Percentiles rank a stretch among this genome's conserved stretches.
Conservation (phyloP, 2,329 filamentous ascomycete genomes). For the Colletotrichum tropicicola region DNA sequence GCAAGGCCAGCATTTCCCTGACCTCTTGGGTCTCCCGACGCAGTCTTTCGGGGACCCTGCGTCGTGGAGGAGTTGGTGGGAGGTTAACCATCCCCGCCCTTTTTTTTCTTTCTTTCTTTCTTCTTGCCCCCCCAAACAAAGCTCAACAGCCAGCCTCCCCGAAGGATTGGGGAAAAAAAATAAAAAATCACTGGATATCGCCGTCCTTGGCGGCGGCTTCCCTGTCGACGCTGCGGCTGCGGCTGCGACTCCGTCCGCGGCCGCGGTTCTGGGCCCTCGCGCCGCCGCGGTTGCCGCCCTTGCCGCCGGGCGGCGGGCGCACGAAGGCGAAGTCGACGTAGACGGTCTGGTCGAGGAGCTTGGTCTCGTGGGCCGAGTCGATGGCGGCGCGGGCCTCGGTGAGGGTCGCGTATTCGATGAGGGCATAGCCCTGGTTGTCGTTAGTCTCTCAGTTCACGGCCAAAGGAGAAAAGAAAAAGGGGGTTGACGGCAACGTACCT, state of each 20-base stretch:
- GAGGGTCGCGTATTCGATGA: slow-evolving; percentile 85
- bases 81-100: no score
- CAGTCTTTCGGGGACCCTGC: no score
- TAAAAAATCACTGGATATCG: slow-evolving; percentile 7
- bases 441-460: background rate
- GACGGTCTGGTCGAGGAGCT: slow-evolving; percentile 84
- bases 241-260: slow-evolving; percentile 43
- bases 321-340: slow-evolving; percentile 88
- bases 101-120: no score
- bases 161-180: background rate
- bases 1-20: slow-evolving; percentile 7
- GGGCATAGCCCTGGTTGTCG: slow-evolving; percentile 75
- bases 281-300: slow-evolving; percentile 44
- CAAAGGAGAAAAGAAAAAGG: background rate
- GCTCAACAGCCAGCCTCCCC: no score
- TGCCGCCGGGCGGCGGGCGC: slow-evolving; percentile 70
- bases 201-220: slow-evolving; percentile 5
- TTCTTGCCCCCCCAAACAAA: no score
- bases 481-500: slow-evolving; percentile 59
- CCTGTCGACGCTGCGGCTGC: slow-evolving; percentile 42
- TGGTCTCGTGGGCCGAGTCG: slow-evolving; percentile 78
- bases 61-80: no score
- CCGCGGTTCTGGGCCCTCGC: slow-evolving; percentile 48
- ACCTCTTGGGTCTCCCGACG: background rate
- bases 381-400: slow-evolving; percentile 85